Evolutionary conservation across 306 rosid species (phyloP).

Genomic region (Castanospermum australe): DNA sequence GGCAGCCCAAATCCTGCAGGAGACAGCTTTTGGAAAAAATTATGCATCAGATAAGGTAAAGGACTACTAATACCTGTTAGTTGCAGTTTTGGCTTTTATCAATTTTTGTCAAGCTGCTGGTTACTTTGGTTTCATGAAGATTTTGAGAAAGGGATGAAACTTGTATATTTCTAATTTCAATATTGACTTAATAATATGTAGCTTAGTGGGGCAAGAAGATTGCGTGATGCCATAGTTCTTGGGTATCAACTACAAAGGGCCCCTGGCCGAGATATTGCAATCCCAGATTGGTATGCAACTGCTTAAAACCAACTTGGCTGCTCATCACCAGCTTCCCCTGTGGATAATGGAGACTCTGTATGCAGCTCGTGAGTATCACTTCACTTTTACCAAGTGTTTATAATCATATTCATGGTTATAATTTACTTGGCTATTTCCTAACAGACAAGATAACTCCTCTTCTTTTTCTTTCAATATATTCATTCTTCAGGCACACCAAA

Average conservation of each 20-base stretch:
- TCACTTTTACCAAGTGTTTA: not conserved
- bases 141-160: slow-evolving; percentile 4
- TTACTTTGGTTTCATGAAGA: slow-evolving; percentile 1
- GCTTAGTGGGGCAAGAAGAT: slow-evolving; percentile 88
- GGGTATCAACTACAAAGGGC: slow-evolving; percentile 69
- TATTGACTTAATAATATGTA: slow-evolving; percentile 41
- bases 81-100: slow-evolving; percentile 11
- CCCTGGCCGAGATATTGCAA: slow-evolving; percentile 59
- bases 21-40: slow-evolving; percentile 90
- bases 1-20: slow-evolving; percentile 94
- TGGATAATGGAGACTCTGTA: slow-evolving; percentile 30
- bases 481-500: slow-evolving; percentile 54
- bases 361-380: slow-evolving; percentile 61
- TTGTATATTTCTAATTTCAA: not conserved
- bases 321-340: slow-evolving; percentile 33
- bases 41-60: slow-evolving; percentile 92
- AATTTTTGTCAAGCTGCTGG: not conserved
- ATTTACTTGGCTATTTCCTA: slow-evolving; percentile 17
- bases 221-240: slow-evolving; percentile 65
- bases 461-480: not conserved
- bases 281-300: slow-evolving; percentile 69
- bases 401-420: not conserved
- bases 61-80: not conserved
- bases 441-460: slow-evolving; percentile 9
- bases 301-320: slow-evolving; percentile 56